phyloP scores from a whole-genome alignment of 73 alveolate genomes.

The Breviolum minutum region DNA sequence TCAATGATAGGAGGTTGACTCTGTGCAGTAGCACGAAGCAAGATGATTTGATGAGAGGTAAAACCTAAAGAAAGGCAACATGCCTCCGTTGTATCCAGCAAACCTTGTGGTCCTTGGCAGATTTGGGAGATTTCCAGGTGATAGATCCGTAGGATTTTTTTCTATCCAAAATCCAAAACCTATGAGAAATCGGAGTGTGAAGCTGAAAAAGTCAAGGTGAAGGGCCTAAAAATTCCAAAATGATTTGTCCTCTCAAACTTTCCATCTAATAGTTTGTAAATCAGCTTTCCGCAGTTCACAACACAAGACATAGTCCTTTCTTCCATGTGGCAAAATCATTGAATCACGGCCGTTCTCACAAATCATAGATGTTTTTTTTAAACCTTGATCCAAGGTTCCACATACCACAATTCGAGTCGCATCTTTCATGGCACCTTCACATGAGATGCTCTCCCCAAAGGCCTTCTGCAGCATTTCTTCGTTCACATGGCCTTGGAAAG shows the following conservation, averaged over 20 bases:
- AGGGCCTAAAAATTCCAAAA: no score
- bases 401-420: background rate
- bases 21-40: conserved; percentile 52
- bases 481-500: conserved; percentile 20
- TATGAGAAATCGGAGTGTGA: no score
- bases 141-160: no score
- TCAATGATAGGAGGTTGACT: background rate
- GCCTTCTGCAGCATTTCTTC: conserved; percentile 3
- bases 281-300: no score
- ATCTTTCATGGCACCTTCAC: background rate
- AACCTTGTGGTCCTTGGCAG: conserved; percentile 63
- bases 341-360: no score
- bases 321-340: no score
- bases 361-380: background rate
- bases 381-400: background rate
- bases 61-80: conserved; percentile 1
- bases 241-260: no score
- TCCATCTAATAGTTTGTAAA: no score
- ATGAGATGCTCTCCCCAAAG: background rate
- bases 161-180: no score
- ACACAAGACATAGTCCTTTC: no score
- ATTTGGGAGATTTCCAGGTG: no score
- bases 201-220: no score
- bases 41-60: background rate
- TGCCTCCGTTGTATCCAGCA: conserved; percentile 42